Conservation (phyloP, 2,329 filamentous ascomycete species). For the Apiospora marii region DNA sequence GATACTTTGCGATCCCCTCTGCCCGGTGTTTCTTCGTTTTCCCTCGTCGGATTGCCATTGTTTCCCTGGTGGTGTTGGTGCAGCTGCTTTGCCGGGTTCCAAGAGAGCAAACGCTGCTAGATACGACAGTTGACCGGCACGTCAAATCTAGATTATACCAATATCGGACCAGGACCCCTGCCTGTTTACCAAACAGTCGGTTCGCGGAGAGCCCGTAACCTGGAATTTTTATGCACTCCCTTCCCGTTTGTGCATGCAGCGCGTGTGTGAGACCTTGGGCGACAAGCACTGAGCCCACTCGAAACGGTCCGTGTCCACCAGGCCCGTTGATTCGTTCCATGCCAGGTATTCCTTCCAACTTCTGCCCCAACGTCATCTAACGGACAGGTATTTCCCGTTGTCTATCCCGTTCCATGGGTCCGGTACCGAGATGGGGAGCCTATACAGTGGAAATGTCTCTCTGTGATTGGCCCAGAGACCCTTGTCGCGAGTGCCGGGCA, state of each 20-base stretch:
- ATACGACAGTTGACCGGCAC: neutral
- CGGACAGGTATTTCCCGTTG: neutral
- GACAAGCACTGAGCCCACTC: neutral
- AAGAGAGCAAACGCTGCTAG: neutral
- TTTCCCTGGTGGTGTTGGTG: neutral
- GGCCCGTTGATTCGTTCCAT: neutral
- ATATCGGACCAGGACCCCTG: constrained; percentile 8
- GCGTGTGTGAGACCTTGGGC: neutral
- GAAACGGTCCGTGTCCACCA: neutral
- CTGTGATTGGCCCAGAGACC: neutral
- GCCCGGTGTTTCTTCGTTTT: neutral
- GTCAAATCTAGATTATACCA: constrained; percentile 11
- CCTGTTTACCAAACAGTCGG: neutral
- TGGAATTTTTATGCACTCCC: neutral
- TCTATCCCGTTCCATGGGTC: neutral
- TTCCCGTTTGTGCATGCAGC: constrained; percentile 17
- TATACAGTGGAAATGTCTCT: constrained; percentile 2
- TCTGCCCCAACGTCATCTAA: neutral
- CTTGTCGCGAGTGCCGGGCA: neutral
- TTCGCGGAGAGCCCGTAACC: neutral
- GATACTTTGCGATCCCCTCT: neutral
- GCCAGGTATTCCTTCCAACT: no score
- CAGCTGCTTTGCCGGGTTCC: neutral
- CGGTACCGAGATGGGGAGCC: neutral
- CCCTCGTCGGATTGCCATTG: neutral